phyloP scores from a whole-genome alignment of 75 land plant genomes.

The Cryptomeria japonica region DNA sequence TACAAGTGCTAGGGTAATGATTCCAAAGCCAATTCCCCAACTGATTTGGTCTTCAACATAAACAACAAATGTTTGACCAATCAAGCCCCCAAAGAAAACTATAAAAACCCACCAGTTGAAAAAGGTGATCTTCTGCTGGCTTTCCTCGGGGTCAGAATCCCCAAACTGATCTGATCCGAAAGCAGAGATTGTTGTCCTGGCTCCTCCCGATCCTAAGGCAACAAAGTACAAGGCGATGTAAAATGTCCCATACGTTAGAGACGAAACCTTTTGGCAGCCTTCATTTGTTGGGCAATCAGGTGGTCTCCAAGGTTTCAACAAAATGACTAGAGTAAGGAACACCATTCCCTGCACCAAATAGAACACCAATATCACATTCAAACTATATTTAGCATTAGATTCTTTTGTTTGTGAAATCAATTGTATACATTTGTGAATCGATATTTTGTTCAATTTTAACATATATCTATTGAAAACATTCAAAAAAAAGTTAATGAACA shows the following conservation, averaged over 20 bases:
- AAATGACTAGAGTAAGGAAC: conserved; percentile 26
- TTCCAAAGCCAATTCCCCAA: conserved; percentile 59
- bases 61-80: conserved; percentile 19
- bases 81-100: conserved; percentile 49
- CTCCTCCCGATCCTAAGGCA: conserved; percentile 74
- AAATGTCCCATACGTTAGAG: conserved; percentile 44
- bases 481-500: too few relatives aligned
- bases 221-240: conserved; percentile 59
- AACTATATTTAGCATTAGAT: not conserved
- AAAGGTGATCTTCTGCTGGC: conserved; percentile 55
- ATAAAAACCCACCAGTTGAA: conserved; percentile 83
- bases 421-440: too few relatives aligned
- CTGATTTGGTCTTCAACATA: conserved; percentile 69
- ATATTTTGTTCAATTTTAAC: too few relatives aligned
- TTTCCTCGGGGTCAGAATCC: conserved; percentile 64
- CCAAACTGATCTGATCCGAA: conserved; percentile 91
- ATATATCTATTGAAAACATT: too few relatives aligned
- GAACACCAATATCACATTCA: not conserved
- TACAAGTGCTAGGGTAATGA: conserved; percentile 45
- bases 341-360: conserved; percentile 38
- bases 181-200: conserved; percentile 72
- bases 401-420: too few relatives aligned
- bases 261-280: conserved; percentile 32
- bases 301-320: conserved; percentile 28
- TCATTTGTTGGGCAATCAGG: not conserved